phyloP scores from a whole-genome alignment of 106 monocot species.

The Posidonia australis region DNA sequence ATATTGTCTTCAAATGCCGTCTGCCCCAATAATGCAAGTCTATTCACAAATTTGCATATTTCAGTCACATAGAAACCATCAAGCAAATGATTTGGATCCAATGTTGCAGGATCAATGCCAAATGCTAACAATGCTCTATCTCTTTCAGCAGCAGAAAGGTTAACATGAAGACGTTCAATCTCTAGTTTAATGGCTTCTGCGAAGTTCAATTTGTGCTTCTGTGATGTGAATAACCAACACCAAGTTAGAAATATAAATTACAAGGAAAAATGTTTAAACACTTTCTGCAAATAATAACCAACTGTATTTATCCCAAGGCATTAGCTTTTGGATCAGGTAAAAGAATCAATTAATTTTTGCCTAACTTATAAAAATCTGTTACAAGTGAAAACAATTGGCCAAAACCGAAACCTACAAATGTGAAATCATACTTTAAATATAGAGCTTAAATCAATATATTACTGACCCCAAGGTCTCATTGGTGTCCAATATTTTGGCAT shows the following conservation, averaged over 20 bases:
- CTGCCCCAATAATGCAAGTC: slow-evolving; percentile 62
- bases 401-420: too few species aligned
- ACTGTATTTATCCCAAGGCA: too few species aligned
- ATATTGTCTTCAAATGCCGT: slow-evolving; percentile 60
- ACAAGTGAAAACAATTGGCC: too few species aligned
- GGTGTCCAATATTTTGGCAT: not conserved
- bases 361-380: too few species aligned
- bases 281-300: too few species aligned
- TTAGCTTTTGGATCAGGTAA: not conserved
- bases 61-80: slow-evolving; percentile 40
- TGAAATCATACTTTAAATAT: too few species aligned
- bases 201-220: slow-evolving; percentile 47
- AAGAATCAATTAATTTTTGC: too few species aligned
- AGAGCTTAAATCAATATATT: too few species aligned
- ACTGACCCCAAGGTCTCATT: not conserved
- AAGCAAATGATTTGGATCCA: slow-evolving; percentile 80
- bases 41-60: slow-evolving; percentile 57
- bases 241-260: not conserved
- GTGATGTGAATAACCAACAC: not conserved
- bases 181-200: slow-evolving; percentile 78
- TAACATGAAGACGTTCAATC: slow-evolving; percentile 52
- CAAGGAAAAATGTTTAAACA: not conserved
- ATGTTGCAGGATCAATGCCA: slow-evolving; percentile 66
- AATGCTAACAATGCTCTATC: slow-evolving; percentile 65
- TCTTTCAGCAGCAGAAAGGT: slow-evolving; percentile 85